Evolutionary conservation across 805 yeast genomes (phyloP), one percentile per base, ranked within the genome.

Genomic region (Cyberlindnera xylosilytica): DNA sequence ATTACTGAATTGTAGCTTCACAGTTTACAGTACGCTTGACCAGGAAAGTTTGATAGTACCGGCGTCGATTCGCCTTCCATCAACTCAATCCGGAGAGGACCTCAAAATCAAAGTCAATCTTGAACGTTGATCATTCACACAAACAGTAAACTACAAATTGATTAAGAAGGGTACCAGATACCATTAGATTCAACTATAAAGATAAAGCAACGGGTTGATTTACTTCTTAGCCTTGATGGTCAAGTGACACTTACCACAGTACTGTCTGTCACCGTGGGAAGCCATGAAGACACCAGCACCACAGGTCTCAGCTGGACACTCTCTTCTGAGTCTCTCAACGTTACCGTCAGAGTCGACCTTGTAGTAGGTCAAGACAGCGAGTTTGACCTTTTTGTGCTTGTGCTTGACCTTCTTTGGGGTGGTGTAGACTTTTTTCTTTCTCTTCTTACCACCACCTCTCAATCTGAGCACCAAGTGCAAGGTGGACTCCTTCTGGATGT

Each of bases 271-370:
- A 72, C 79, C 75, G 91, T 87, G 90, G 89, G 90, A 84, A 65
- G 98, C 99, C 97, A 93, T 89, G 93, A 91, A 91, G 74, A 87
- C 84, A 86, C 97, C 97, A 61, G 97, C 93, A 79, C 97, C 97
- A 79, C 97, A 91, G 65, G 83, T 79, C 60, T 77, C 80, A 71
- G 80, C 74, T 58, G 91, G 87, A 79, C 99, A 93, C 78, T 91
- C 97, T 75, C 95, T 89, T 81, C 97, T 93, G 72, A 93, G 87
- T 77, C 96, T 87, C 78, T 90, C 91, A 67, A 93, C 97, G 74
- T 88, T 85, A 66, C 99, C 99, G 65, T 93, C 99, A 70, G 84
- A 87, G 75, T 89, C 96, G 66, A 93, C 97, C 83, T 91, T 90
- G 89, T 90, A 93, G 93, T 91, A 93, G 70, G 95, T 89, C 74